phyloP scores from a whole-genome alignment of 345 rosid species.

The Atalantia buxifolia region DNA sequence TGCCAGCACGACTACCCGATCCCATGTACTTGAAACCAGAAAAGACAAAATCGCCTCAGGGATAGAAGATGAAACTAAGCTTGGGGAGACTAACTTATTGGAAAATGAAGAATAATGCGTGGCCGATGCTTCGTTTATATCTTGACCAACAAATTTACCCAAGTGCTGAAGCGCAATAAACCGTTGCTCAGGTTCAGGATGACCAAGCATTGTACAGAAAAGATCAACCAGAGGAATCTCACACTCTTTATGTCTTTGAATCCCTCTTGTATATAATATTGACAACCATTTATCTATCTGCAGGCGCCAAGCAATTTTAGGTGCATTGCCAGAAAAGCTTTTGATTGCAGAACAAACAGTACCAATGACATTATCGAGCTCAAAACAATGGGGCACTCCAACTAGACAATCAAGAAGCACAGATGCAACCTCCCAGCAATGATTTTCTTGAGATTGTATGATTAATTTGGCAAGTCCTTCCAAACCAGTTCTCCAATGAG shows the following conservation, averaged over 20 bases:
- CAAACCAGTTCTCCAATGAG: conserved; percentile 47
- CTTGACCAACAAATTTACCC: conserved; percentile 62
- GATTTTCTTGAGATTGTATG: conserved; percentile 42
- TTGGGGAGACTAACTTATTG: conserved; percentile 32
- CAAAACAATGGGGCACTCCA: conserved; percentile 46
- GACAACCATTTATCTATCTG: conserved; percentile 73
- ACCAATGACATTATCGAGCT: conserved; percentile 34
- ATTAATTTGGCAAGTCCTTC: conserved; percentile 53
- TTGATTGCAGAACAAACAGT: conserved; percentile 48
- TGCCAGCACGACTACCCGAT: conserved; percentile 56
- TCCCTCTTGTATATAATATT: conserved; percentile 39
- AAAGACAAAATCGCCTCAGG: conserved; percentile 43
- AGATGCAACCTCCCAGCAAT: conserved; percentile 75
- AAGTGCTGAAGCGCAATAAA: conserved; percentile 61
- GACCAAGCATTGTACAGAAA: conserved; percentile 50
- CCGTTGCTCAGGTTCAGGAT: conserved; percentile 84
- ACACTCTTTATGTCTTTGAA: conserved; percentile 42
- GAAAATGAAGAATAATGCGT: conserved; percentile 27
- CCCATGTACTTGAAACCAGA: conserved; percentile 74
- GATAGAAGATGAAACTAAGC: conserved; percentile 25
- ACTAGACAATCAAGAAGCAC: conserved; percentile 65
- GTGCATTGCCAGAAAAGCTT: conserved; percentile 52
- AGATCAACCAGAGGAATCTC: conserved; percentile 54
- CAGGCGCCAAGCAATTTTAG: conserved; percentile 70
- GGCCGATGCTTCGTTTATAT: conserved; percentile 31